Evolutionary conservation across 768 basidiomycete genomes (phyloP).

Genomic region (Termitomyces sp.): DNA sequence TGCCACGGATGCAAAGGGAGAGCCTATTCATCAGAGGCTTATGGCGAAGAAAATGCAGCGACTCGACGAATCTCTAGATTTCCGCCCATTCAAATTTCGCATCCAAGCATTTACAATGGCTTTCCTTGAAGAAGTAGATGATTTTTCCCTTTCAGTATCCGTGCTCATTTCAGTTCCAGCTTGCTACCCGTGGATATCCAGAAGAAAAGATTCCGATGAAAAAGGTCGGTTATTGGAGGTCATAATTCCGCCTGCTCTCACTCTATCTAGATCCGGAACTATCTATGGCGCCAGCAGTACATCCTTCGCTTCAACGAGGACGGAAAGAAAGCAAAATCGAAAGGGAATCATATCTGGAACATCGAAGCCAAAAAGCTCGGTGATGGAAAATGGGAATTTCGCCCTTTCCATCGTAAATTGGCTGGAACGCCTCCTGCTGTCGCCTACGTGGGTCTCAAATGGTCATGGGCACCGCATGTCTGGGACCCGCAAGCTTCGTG

Average conservation of each 20-base stretch:
- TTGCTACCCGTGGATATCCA: slow-evolving; percentile 79
- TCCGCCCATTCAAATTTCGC: slow-evolving; percentile 97
- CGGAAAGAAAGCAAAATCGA: slow-evolving; percentile 98
- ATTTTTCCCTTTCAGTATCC: not conserved
- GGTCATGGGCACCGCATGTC: slow-evolving; percentile 89
- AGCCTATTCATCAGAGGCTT: slow-evolving; percentile 94
- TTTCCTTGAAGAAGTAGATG: slow-evolving; percentile 81
- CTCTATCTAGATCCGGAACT: slow-evolving; percentile 70
- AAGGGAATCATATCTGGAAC: slow-evolving; percentile 99
- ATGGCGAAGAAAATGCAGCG: slow-evolving; percentile 99
- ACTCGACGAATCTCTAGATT: slow-evolving; percentile 92
- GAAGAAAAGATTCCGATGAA: slow-evolving; percentile 97
- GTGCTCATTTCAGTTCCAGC: slow-evolving; percentile 32
- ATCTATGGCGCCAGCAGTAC: slow-evolving; percentile 90
- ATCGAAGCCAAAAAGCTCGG: slow-evolving; percentile 85
- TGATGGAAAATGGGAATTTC: slow-evolving; percentile 80
- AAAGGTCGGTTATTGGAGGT: slow-evolving; percentile 50
- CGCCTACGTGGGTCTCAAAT: slow-evolving; percentile 75
- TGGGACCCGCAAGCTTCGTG: slow-evolving; percentile 96
- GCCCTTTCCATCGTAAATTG: slow-evolving; percentile 83
- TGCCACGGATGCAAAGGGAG: slow-evolving; percentile 89
- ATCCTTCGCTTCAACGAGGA: slow-evolving; percentile 98
- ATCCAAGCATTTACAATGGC: slow-evolving; percentile 97
- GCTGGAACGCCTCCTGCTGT: slow-evolving; percentile 77
- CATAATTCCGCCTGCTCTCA: slow-evolving; percentile 1